phyloP scores from a whole-genome alignment of 78 protist genomes.

The Chrysochromulina parva region DNA sequence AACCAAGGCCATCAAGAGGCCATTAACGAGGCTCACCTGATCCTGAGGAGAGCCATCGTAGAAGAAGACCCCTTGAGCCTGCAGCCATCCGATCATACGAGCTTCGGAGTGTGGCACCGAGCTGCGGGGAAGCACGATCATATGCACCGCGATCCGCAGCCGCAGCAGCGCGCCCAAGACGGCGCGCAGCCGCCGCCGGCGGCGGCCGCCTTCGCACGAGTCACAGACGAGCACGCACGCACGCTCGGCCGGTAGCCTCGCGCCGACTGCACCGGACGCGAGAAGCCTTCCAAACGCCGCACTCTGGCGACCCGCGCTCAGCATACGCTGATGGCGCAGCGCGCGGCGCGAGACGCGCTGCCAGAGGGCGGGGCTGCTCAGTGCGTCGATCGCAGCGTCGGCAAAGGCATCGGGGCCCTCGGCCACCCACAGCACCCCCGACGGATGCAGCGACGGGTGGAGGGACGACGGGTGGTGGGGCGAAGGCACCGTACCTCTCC shows the following conservation, averaged over 20 bases:
- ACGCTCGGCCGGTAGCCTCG: background rate
- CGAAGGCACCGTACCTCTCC: too few relatives aligned
- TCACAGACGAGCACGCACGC: background rate
- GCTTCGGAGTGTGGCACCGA: background rate
- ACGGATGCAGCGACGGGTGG: constrained; percentile 1
- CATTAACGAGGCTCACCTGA: too few relatives aligned
- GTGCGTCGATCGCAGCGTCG: background rate
- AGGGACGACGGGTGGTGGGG: too few relatives aligned
- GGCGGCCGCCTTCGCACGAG: too few relatives aligned
- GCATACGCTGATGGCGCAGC: background rate
- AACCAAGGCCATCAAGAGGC: too few relatives aligned
- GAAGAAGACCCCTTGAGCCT: background rate
- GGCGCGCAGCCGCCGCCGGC: background rate
- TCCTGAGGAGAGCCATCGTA: too few relatives aligned
- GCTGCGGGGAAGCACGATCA: background rate
- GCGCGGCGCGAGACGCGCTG: background rate
- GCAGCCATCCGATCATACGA: background rate
- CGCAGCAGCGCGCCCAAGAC: background rate
- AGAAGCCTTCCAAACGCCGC: background rate
- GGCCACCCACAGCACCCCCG: background rate
- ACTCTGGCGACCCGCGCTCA: background rate
- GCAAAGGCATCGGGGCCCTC: background rate
- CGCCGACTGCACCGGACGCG: background rate
- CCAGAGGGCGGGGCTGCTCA: background rate
- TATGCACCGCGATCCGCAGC: background rate